These are phyloP conservation scores for Solanum sitiens DNA, from an alignment of 257 asterid genomes.

Conservation along the genomic window DNA sequence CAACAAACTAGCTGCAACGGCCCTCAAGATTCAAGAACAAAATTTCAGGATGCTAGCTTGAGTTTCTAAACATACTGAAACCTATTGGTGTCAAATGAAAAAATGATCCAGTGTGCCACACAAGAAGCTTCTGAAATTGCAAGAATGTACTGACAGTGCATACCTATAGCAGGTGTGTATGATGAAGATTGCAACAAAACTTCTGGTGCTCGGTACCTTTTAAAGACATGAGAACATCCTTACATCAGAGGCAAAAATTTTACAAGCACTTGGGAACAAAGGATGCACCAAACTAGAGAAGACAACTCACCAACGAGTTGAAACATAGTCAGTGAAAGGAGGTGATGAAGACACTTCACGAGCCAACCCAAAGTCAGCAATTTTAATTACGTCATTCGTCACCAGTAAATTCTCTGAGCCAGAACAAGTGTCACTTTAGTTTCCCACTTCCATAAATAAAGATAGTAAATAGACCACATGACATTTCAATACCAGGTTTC, in stretches of 20 bases:
- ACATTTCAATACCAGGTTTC: constrained; percentile 72
- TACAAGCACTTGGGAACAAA: background rate
- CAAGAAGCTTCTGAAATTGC: background rate
- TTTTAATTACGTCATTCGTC: constrained; percentile 59
- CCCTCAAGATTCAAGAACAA: background rate
- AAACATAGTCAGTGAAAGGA: constrained; percentile 96
- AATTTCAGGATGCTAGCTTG: background rate
- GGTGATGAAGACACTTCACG: constrained; percentile 84
- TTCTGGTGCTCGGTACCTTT: constrained; percentile 98
- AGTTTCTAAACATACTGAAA: background rate
- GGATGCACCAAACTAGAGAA: background rate
- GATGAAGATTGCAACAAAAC: constrained; percentile 69
- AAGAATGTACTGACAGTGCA: constrained; percentile 4
- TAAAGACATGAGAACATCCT: constrained; percentile 1
- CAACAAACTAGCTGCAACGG: background rate
- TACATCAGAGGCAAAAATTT: constrained; percentile 3
- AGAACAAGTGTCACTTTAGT: background rate
- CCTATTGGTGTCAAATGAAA: background rate
- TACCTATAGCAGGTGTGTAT: constrained; percentile 90
- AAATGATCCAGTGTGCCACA: background rate
- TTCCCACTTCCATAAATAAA: background rate
- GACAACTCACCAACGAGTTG: constrained; percentile 90
- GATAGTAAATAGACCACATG: background rate
- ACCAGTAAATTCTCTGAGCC: constrained; percentile 82
- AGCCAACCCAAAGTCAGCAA: constrained; percentile 98